Base-by-base conservation (phyloP, 2,329 filamentous ascomycete species). In the Kalmusia sp. region DNA sequence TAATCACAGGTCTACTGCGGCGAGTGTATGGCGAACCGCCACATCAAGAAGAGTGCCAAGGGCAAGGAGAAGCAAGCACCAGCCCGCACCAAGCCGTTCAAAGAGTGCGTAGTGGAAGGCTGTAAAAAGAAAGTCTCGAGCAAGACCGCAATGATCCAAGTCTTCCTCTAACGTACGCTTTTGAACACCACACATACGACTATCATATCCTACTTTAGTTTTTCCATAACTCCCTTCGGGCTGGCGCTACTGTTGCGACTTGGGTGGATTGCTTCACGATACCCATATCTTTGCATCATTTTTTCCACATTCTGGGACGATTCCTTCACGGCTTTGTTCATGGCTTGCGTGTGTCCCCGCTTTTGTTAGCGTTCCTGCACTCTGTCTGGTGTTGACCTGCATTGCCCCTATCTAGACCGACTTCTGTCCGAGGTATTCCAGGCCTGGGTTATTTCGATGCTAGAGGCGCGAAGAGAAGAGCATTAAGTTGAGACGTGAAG, bases 1-100 rank as follows among this genome's bases (percentile, higher is more conserved):
- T 38, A 9, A 14, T 31, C 35, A 14, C 48, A 83, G 80, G 79
- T 80, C 2, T 84, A 84, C 56, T 84, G 82, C 61, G 82, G 82
- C 45, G 73, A 76, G 51, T 84, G 82, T 62, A 77, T 80, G 22
- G 63, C 71, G 6, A 75, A 76, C 30, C 76, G 77, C 51, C 64
- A 34, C 54, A 57, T 54, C 19, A 72, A 69, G 49, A 62, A 58
- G 19, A 78, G 72, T 53, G 65, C 70, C 33, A 79, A 76, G 45
- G 76, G 75, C 45, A 76, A 75, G 52, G 71, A 76, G 45, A 68
- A 59, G 43, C 68, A 66, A 35, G 53, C 55, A 4, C 48, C 61
- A 14, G 41, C 57, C 9, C 68, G 64, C 27, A 64, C 69, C 11
- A 65, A 64, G 33, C 71, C 77, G 0, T 79, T 82, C 65, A 78